A percentile compares a stretch with the other conserved stretches of the same genome.
Conservation (phyloP, 2,329 filamentous ascomycete genomes). For the Emergomyces africanus region DNA sequence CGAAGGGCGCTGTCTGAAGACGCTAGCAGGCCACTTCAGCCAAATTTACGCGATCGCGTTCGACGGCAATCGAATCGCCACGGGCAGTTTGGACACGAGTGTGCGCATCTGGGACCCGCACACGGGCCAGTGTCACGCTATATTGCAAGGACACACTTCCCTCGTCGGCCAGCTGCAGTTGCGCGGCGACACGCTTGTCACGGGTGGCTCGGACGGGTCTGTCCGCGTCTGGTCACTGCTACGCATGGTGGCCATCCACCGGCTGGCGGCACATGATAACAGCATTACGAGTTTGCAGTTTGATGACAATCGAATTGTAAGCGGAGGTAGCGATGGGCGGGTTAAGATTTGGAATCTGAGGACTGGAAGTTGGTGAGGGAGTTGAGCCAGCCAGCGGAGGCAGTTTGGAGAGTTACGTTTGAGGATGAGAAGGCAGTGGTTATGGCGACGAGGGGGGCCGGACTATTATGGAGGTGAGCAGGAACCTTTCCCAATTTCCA, state of each 20-base stretch:
- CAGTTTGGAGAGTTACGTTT: conserved; percentile 95
- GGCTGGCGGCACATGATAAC: conserved; percentile 92
- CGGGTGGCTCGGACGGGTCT: conserved; percentile 88
- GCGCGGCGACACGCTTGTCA: conserved; percentile 87
- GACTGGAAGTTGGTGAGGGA: conserved; percentile 81
- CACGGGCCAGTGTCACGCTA: conserved; percentile 75
- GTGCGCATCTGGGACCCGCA: conserved; percentile 92
- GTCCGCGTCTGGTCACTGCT: conserved; percentile 93
- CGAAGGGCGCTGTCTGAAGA: conserved; percentile 82
- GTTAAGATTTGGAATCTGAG: conserved; percentile 98
- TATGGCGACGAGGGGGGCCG: conserved; percentile 71
- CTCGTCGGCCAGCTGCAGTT: conserved; percentile 94
- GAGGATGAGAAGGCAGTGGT: conserved; percentile 98
- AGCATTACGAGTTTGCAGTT: conserved; percentile 97
- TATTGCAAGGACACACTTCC: conserved; percentile 92
- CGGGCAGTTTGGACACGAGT: conserved; percentile 90
- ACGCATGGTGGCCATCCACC: conserved; percentile 82
- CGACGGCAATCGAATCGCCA: conserved; percentile 84
- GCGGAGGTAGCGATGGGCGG: conserved; percentile 89
- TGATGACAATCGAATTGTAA: conserved; percentile 88
- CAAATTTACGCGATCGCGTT: conserved; percentile 99
- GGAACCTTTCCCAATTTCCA: not conserved
- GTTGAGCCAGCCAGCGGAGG: conserved; percentile 79
- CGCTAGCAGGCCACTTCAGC: conserved; percentile 87
- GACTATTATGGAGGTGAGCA: conserved; percentile 84